phyloP scores from a whole-genome alignment of 257 asterid genomes.

The Schizonepeta tenuifolia region DNA sequence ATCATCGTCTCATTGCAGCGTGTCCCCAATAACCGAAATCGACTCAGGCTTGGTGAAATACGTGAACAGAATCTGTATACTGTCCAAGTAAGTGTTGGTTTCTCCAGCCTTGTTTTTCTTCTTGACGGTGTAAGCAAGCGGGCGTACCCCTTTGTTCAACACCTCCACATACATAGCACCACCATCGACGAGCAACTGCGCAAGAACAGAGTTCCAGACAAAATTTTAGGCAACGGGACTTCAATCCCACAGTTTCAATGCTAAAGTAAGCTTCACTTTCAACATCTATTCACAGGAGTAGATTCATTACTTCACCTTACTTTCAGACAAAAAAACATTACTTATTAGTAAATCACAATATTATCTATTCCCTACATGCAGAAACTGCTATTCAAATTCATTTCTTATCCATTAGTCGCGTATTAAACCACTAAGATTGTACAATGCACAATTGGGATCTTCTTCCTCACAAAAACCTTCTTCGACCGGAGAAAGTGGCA shows the following conservation, averaged over 20 bases:
- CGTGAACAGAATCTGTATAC: slow-evolving; percentile 79
- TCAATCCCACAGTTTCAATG: neutral
- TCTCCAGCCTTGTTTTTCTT: slow-evolving; percentile 87
- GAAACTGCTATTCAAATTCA: slow-evolving; percentile 1
- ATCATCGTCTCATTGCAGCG: slow-evolving; percentile 62
- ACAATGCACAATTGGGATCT: neutral
- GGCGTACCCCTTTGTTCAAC: slow-evolving; percentile 84
- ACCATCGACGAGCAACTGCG: slow-evolving; percentile 80
- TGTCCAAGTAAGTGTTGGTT: slow-evolving; percentile 78
- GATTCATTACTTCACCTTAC: neutral
- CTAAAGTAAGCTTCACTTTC: neutral
- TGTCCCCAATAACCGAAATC: slow-evolving; percentile 47
- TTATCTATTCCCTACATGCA: neutral
- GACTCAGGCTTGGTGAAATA: slow-evolving; percentile 90
- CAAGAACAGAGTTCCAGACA: slow-evolving; percentile 1
- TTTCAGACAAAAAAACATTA: too few species aligned
- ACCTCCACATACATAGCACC: slow-evolving; percentile 92
- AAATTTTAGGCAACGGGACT: neutral
- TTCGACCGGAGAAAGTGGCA: neutral
- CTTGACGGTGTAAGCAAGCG: slow-evolving; percentile 77
- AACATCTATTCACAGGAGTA: neutral
- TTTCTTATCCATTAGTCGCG: neutral
- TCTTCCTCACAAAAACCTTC: neutral
- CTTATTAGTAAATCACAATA: neutral
- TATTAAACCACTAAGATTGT: neutral